Percentiles rank a stretch among this genome's conserved stretches.
These are phyloP conservation scores for Scedosporium dehoogii DNA, from an alignment of 2,329 filamentous ascomycete species.

Conservation along the genomic window DNA sequence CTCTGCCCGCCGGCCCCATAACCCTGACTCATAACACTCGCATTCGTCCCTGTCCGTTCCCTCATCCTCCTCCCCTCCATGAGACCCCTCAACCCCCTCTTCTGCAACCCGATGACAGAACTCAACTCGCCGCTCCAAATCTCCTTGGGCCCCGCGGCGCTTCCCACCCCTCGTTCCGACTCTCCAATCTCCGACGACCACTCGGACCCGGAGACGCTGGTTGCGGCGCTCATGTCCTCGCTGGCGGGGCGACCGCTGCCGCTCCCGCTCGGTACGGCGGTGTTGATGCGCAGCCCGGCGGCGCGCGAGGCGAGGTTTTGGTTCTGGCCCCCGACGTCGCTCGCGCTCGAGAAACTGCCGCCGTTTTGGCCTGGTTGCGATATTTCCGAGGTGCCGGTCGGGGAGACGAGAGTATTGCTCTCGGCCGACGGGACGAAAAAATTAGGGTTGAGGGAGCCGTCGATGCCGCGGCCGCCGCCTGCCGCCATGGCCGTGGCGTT, in stretches of 20 bases:
- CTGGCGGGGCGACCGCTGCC: constrained; percentile 26
- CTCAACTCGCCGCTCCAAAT: constrained; percentile 76
- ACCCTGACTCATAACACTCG: constrained; percentile 20
- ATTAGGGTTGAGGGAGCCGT: constrained; percentile 54
- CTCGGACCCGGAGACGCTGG: constrained; percentile 43
- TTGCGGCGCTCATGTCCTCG: constrained; percentile 38
- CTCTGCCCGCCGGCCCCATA: constrained; percentile 14
- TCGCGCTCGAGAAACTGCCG: constrained; percentile 10
- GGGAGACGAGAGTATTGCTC: neutral
- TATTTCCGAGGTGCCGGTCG: neutral
- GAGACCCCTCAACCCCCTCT: constrained; percentile 77
- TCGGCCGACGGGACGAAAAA: constrained; percentile 42
- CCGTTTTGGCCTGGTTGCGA: constrained; percentile 9
- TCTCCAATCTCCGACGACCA: constrained; percentile 46
- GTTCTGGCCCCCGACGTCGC: constrained; percentile 23
- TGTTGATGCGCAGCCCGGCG: constrained; percentile 39
- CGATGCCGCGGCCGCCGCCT: constrained; percentile 77
- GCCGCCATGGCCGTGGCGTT: constrained; percentile 98
- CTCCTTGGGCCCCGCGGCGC: constrained; percentile 33
- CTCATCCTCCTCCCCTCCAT: constrained; percentile 90
- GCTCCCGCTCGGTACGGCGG: constrained; percentile 24
- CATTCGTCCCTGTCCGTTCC: constrained; percentile 49
- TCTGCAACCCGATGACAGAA: constrained; percentile 90
- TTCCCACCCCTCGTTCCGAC: constrained; percentile 30
- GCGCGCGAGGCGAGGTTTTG: constrained; percentile 23